These are phyloP conservation scores for Parasitella parasitica DNA, from an alignment of 371 early-diverging fungal species.

Conservation along the genomic window DNA sequence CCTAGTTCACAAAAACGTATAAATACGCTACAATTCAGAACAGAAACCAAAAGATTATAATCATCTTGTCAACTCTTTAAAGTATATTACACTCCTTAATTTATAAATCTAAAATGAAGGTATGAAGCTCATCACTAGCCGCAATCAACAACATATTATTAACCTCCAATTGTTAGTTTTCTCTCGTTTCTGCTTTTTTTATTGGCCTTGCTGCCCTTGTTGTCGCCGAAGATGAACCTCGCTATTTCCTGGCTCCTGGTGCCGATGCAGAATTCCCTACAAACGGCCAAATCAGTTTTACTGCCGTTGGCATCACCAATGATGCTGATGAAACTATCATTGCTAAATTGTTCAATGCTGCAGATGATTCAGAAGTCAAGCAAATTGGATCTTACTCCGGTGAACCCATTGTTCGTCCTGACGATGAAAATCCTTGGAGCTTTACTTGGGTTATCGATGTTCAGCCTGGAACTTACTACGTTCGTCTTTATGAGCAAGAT, in stretches of 20 bases:
- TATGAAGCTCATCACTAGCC: neutral
- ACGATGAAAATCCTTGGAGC: neutral
- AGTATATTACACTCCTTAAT: neutral
- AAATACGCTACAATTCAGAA: neutral
- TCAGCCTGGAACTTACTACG: slow-evolving; percentile 5
- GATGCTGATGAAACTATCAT: slow-evolving; percentile 9
- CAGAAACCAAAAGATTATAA: neutral
- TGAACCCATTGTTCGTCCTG: neutral
- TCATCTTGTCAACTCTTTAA: neutral
- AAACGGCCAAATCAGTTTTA: neutral
- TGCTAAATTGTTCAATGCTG: slow-evolving; percentile 1
- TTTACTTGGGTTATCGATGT: slow-evolving; percentile 18
- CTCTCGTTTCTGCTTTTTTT: slow-evolving; percentile 1
- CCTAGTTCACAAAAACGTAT: neutral
- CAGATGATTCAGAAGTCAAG: neutral
- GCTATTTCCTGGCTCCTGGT: neutral
- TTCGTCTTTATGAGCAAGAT: slow-evolving; percentile 13
- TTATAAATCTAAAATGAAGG: neutral
- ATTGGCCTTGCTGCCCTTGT: neutral
- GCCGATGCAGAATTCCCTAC: neutral
- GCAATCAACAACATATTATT: neutral
- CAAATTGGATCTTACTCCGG: slow-evolving; percentile 3
- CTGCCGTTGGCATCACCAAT: slow-evolving; percentile 1
- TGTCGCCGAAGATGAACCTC: neutral
- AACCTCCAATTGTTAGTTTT: slow-evolving; percentile 16